Evolutionary conservation across 1,139 yeast genomes (phyloP).

Genomic region (Lodderomyces theae): DNA sequence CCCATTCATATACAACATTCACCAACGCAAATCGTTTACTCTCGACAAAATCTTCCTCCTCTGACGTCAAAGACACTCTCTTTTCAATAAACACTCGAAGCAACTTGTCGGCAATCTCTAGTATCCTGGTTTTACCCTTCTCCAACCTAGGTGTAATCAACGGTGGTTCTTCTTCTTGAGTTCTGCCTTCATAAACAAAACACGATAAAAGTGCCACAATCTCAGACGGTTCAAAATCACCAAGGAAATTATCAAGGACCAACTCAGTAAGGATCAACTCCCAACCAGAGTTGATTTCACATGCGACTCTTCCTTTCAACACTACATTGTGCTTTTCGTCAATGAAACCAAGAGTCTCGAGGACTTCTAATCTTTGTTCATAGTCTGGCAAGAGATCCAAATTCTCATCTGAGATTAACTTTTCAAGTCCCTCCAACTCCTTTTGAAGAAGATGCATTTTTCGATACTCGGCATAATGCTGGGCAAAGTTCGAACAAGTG

Average conservation of each 20-base stretch:
- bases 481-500: constrained; percentile 41
- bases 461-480: constrained; percentile 48
- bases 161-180: constrained; percentile 56
- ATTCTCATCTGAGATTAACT: constrained; percentile 78
- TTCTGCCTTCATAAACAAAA: constrained; percentile 88
- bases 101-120: constrained; percentile 65
- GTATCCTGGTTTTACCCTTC: constrained; percentile 67
- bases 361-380: constrained; percentile 79
- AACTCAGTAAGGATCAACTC: constrained; percentile 87
- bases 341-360: constrained; percentile 71
- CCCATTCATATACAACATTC: constrained; percentile 98
- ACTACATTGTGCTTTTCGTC: constrained; percentile 74
- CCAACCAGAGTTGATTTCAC: constrained; percentile 88
- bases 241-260: constrained; percentile 84
- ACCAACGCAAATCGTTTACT: constrained; percentile 84
- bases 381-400: constrained; percentile 90
- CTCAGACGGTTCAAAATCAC: constrained; percentile 93
- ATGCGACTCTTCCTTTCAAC: constrained; percentile 82
- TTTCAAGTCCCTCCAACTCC: constrained; percentile 56
- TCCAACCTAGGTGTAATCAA: constrained; percentile 82
- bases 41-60: constrained; percentile 81
- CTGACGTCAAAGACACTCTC: constrained; percentile 75
- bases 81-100: constrained; percentile 61
- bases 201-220: constrained; percentile 89
- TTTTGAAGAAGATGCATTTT: constrained; percentile 44